Evolutionary conservation across 176 grass and related monocot genomes (phyloP).

Genomic region (Poa pratensis): DNA sequence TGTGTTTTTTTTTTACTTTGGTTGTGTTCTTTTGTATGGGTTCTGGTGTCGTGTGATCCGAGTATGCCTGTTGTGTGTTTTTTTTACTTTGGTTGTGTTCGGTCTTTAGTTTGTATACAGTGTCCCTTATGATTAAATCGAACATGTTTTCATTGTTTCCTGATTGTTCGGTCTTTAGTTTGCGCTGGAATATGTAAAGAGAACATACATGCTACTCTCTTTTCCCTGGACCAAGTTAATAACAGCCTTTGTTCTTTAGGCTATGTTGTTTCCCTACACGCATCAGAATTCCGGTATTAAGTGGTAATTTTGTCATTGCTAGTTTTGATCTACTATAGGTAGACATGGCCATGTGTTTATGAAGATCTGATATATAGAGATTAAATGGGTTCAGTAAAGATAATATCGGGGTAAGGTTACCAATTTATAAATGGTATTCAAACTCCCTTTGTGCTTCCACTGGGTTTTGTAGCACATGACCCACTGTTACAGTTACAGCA

Average conservation of each 20-base stretch:
- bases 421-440: background rate
- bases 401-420: background rate
- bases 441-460: background rate
- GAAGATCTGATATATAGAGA: background rate
- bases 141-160: slow-evolving; percentile 4
- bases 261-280: background rate
- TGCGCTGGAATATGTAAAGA: background rate
- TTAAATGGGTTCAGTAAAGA: background rate
- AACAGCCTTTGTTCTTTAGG: background rate
- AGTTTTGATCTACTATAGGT: background rate
- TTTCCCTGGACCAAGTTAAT: background rate
- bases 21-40: background rate
- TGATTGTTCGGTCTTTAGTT: no score
- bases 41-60: no score
- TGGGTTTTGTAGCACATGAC: background rate
- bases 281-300: background rate
- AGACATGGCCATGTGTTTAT: background rate
- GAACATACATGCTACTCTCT: background rate
- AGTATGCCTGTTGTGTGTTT: no score
- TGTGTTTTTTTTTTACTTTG: background rate
- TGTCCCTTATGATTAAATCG: background rate
- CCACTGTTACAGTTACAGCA: background rate
- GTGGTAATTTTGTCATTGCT: background rate
- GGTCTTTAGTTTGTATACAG: background rate
- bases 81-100: background rate